A percentile compares a stretch with the other conserved stretches of the same genome.
phyloP scores from a whole-genome alignment of 495 filamentous ascomycete genomes.

The Penicillium bovifimosum region DNA sequence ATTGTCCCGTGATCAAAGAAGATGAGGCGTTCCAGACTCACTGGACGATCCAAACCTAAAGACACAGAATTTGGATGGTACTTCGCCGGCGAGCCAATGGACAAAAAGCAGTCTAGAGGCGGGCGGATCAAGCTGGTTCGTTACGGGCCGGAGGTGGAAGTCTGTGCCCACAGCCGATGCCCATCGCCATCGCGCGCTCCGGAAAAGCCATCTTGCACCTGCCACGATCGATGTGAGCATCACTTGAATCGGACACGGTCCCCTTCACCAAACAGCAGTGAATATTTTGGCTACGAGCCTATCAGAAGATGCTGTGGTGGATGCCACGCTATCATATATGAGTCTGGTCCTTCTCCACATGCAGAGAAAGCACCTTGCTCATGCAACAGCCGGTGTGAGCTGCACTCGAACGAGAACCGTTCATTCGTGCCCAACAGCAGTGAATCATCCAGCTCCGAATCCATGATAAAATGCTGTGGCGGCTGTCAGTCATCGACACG shows the following conservation, averaged over 20 bases:
- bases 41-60: not conserved
- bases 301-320: not conserved
- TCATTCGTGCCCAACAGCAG: not conserved
- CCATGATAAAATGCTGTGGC: not conserved
- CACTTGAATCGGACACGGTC: not conserved
- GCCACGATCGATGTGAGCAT: not conserved
- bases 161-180: slow-evolving; percentile 1
- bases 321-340: not conserved
- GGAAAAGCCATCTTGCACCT: not conserved
- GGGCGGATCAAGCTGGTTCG: not conserved
- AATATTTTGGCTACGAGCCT: not conserved
- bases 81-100: slow-evolving; percentile 1
- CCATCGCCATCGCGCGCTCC: not conserved
- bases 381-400: not conserved
- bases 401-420: not conserved
- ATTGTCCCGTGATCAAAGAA: not conserved
- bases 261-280: not conserved
- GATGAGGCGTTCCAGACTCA: slow-evolving; percentile 3
- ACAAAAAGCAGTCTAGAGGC: not conserved
- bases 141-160: not conserved
- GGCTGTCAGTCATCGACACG: not conserved
- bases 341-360: not conserved
- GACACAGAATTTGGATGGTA: not conserved
- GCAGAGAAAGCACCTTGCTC: not conserved
- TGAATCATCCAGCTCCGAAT: not conserved